Evolutionary conservation across 2,329 filamentous ascomycete genomes (phyloP), one percentile per base, ranked within the genome.

Genomic region (Xylaria sp.): DNA sequence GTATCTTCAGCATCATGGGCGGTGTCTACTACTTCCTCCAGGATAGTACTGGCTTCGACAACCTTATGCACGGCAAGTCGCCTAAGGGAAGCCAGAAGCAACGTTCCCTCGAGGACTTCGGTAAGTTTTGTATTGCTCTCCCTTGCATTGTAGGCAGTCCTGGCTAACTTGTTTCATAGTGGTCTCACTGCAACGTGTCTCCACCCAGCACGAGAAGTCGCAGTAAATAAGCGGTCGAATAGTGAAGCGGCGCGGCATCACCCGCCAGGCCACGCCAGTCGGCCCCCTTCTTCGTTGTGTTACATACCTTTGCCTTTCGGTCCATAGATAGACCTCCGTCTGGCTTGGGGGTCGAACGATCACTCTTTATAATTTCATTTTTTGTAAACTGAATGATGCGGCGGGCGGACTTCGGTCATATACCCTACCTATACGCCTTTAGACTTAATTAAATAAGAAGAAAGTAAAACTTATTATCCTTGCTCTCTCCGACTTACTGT

Each of bases 21-120:
- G 84, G 85, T 79, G 79, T 87, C 70, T 93, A 93, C 84, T 94
- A 94, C 84, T 87, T 96, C 77, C 88, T 97, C 78, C 91, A 95
- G 81, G 92, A 92, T 80, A 93, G 90, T 77, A 82, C 87, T 70
- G 91, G 91, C 71, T 97, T 97, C 81, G 92, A 97, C 83, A 95
- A 96, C 84, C 86, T 97, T 72, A 96, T 97, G 92, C 93, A 97
- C 84, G 93, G 93, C 79, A 94, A 94, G 85, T 92, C 90, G 71
- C 89, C 89, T 74, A 93, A 94, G 87, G 90, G 91, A 81, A 91
- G 89, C 83, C 87, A 91, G 82, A 94, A 93, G 87, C 92, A 95
- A 84, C 88, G 93, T 76, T 93, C 91, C 54, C 87, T 95, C 72
- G 93, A 97, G 85, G 93, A 97, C 84, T 97, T 97, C 78, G 90